phyloP scores from a whole-genome alignment of 495 filamentous ascomycete genomes.

The Penicillium desertorum region DNA sequence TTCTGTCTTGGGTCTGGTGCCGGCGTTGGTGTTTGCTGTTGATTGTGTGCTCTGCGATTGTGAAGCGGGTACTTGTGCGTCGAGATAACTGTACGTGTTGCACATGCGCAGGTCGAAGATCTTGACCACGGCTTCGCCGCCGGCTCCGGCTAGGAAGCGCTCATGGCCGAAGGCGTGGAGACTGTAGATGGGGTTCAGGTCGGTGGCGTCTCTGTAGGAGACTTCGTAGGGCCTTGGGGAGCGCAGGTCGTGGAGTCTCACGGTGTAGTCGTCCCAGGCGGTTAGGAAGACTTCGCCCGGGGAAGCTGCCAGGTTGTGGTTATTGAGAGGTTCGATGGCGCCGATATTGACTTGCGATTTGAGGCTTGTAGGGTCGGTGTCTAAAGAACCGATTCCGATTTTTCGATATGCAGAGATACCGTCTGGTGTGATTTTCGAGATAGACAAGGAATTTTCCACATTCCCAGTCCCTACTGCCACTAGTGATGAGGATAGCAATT shows the following conservation, averaged over 20 bases:
- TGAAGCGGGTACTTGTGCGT: constrained; percentile 21
- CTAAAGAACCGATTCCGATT: constrained; percentile 32
- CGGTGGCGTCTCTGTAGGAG: constrained; percentile 56
- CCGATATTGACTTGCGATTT: constrained; percentile 40
- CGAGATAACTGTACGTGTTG: constrained; percentile 45
- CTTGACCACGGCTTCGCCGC: constrained; percentile 58
- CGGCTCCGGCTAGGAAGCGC: constrained; percentile 57
- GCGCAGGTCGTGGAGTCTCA: constrained; percentile 69
- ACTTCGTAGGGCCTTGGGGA: constrained; percentile 46
- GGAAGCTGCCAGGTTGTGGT: constrained; percentile 26
- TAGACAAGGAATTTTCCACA: constrained; percentile 43
- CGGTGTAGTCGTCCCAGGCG: constrained; percentile 59
- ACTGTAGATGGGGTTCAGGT: constrained; percentile 58
- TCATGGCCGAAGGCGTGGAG: constrained; percentile 56
- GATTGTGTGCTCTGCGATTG: constrained; percentile 1
- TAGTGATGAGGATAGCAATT: constrained; percentile 48
- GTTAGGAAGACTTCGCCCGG: constrained; percentile 57
- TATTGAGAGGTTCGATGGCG: constrained; percentile 52
- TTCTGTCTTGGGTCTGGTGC: background rate
- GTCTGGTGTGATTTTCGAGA: constrained; percentile 48
- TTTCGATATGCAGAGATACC: constrained; percentile 38
- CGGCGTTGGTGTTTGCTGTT: background rate
- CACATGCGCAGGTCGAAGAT: constrained; percentile 64
- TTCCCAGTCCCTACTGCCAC: constrained; percentile 54
- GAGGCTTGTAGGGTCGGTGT: constrained; percentile 8